Base-by-base conservation (phyloP, 139 green algal genomes). In the Pedinophyceae sp. region DNA sequence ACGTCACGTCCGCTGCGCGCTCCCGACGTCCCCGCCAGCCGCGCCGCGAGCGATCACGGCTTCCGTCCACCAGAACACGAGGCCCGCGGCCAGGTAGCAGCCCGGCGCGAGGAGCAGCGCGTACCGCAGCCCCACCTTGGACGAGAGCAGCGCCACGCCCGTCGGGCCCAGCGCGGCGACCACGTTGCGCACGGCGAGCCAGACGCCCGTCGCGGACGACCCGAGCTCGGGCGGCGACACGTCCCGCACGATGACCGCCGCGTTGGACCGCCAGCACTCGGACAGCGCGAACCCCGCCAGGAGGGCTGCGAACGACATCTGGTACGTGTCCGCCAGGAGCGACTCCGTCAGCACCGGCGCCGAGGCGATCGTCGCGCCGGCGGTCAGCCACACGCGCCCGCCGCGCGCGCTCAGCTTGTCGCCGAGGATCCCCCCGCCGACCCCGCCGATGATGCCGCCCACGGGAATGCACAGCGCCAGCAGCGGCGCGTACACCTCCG, bases 151-250 rank as follows among this genome's bases (percentile, higher is more conserved):
- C 25, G 80, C 72, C 4, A 87, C 72, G 28, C 53, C 60, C 13
- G 92, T 60, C 41, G 85, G 85, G 0, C 81, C 85, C 20, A 84
- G 38, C 2, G 76, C 78, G 26, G 79, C 83, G 39, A 89, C 47
- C 25, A 93, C 57, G 64, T 92, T 93, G 59, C 83, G 71, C 20
- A 88, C 69, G 64, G 79, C 86, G 18, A 93, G 71, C 69, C 92
- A 84, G 19, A 87, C 51, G 1, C 82, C 78, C 1, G 62, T 76
- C 52, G 70, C 79, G 3, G 83, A 81, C 26, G 76, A 79, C 18
- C 75, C 76, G 61, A 84, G 59, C 30, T 67, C 60, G 4, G 60
- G 54, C 1, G 77, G 77, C 1, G 72, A 78, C 27, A 83, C 61
- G 52, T 84, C 72, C 3, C 76, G 69, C 40, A 83, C 57, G 65